Conservation (phyloP, 768 basidiomycete species). For the Xerocomus brunneocitrinus region DNA sequence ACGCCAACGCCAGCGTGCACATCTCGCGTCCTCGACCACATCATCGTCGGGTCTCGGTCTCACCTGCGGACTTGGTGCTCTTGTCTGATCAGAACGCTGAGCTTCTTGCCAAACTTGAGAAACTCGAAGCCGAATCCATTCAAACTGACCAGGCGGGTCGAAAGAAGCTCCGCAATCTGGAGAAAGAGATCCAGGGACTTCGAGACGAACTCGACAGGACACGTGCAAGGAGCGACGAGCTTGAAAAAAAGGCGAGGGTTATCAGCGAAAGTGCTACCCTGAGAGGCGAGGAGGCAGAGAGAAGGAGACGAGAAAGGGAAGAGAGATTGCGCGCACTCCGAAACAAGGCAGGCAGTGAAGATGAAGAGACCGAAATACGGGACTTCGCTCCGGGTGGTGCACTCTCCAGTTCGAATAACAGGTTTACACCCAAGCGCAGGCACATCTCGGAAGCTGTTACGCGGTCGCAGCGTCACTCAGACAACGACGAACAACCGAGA, state of each 20-base stretch:
- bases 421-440: slow-evolving; percentile 22
- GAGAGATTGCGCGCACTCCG: slow-evolving; percentile 52
- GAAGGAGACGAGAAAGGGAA: slow-evolving; percentile 38
- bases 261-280: slow-evolving; percentile 25
- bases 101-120: slow-evolving; percentile 68
- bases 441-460: slow-evolving; percentile 27
- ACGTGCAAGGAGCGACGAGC: slow-evolving; percentile 63
- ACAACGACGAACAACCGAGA: slow-evolving; percentile 14
- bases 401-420: slow-evolving; percentile 27
- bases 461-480: slow-evolving; percentile 4
- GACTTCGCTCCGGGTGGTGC: slow-evolving; percentile 63
- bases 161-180: slow-evolving; percentile 63
- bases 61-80: slow-evolving; percentile 61
- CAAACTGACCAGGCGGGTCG: slow-evolving; percentile 65
- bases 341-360: slow-evolving; percentile 31
- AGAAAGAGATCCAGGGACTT: slow-evolving; percentile 74
- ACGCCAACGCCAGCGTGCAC: slow-evolving; percentile 18
- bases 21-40: slow-evolving; percentile 26
- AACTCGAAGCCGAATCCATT: slow-evolving; percentile 65
- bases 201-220: slow-evolving; percentile 73
- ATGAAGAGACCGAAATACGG: slow-evolving; percentile 34
- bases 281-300: slow-evolving; percentile 29
- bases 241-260: slow-evolving; percentile 60
- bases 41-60: slow-evolving; percentile 51
- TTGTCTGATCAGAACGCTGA: slow-evolving; percentile 84